Base-by-base conservation (phyloP, 352 stramenopile species). In the Sclerospora graminicola region DNA sequence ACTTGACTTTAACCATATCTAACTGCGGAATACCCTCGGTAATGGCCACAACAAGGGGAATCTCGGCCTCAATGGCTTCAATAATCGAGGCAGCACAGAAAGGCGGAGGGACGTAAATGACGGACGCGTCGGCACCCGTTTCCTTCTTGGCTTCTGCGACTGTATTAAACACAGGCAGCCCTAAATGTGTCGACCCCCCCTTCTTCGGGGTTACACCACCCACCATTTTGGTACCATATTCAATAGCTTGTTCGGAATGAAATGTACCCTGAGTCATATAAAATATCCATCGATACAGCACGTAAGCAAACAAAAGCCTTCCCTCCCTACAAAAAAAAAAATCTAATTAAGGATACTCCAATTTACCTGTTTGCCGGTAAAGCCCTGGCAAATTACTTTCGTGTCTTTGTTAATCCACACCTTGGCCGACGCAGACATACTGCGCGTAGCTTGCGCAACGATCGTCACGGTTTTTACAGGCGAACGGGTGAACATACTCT, bases 351-450 rank as follows among this genome's bases (percentile, higher is more conserved):
- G 21, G 28, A 32, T 32, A 11, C 8, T 32, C 11, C 4, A 15
- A 32, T 3, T n/a, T 74, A 96, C 87, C 82, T 99, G 94, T 73
- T 99, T 99, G 60, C 97, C 97, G 37, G 97, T 99, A 68, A 99
- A 99, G 40, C 97, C 97, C 74, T 99, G 97, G 66, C 94, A 98
- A 62, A 99, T 98, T 23, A 99, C 96, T 50, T 92, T 94, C 27
- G 96, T 99, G 71, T 99, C 89, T 79, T 98, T 98, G 77, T 99
- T 95, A 47, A 99, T 89, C 96, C 96, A 99, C 34, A 99, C 97
- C 53, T 98, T 98, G 58, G 96, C 96, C 23, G 86, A 97, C n/a
- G 94, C 78, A 37, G 90, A 98, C 81, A 93, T 89, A 55, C 58
- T 60, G 69, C 78, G 81, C 45, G 63, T 60, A 47, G 60, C 60